phyloP scores from a whole-genome alignment of 2,329 filamentous ascomycete genomes.

The Arachnopeziza araneosa region DNA sequence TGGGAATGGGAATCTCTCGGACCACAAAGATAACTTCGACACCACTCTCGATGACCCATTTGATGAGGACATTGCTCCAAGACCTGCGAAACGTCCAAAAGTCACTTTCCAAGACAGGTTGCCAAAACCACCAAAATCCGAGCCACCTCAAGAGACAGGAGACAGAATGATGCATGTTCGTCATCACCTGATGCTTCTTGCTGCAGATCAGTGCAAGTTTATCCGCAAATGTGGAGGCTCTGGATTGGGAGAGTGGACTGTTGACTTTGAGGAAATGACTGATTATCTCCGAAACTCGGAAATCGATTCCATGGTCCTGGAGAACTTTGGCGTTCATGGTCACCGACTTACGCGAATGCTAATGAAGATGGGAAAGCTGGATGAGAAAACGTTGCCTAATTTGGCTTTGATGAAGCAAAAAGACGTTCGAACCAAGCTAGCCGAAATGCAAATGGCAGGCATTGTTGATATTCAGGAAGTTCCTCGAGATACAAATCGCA shows the following conservation, averaged over 20 bases:
- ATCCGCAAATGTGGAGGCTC: constrained; percentile 59
- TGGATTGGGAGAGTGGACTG: constrained; percentile 69
- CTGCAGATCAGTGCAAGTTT: constrained; percentile 64
- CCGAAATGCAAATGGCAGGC: constrained; percentile 78
- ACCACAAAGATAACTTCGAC: constrained; percentile 6
- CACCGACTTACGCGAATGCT: constrained; percentile 82
- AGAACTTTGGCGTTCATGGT: constrained; percentile 69
- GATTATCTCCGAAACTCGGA: constrained; percentile 68
- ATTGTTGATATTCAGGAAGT: constrained; percentile 92
- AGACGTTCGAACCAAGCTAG: constrained; percentile 79
- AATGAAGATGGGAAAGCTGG: constrained; percentile 82
- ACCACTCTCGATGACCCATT: constrained; percentile 15
- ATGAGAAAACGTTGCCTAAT: constrained; percentile 81
- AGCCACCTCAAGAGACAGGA: constrained; percentile 17
- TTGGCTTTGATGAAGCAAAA: constrained; percentile 79
- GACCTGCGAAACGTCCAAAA: constrained; percentile 31
- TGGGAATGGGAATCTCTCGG: neutral
- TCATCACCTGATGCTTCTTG: constrained; percentile 67
- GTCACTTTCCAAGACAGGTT: constrained; percentile 43
- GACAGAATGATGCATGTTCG: constrained; percentile 56
- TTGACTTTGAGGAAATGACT: constrained; percentile 74
- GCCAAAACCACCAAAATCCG: neutral
- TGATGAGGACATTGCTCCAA: constrained; percentile 8
- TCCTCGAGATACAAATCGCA: constrained; percentile 76
- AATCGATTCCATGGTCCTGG: constrained; percentile 74